A percentile compares a stretch with the other conserved stretches of the same genome.
phyloP scores from a whole-genome alignment of 352 stramenopile species.

The Phytophthora syringae region DNA sequence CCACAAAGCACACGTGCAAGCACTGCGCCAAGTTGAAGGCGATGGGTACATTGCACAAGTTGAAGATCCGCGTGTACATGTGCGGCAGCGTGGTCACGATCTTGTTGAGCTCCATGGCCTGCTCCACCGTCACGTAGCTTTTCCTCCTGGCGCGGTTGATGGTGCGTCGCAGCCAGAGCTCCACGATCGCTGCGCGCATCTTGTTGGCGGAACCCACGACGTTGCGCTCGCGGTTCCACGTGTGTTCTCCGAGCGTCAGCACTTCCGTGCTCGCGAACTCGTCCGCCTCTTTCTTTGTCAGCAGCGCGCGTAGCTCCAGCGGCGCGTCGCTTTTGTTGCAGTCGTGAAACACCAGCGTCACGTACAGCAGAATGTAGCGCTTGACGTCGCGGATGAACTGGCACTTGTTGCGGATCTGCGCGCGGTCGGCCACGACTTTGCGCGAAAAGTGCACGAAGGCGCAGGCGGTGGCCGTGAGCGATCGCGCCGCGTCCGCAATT shows the following conservation, averaged over 20 bases:
- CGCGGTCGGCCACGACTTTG: constrained; percentile 36
- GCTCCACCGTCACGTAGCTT: constrained; percentile 47
- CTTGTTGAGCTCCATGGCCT: constrained; percentile 58
- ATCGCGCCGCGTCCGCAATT: constrained; percentile 48
- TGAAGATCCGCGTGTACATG: constrained; percentile 63
- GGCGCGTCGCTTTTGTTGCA: constrained; percentile 50
- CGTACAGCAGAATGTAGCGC: constrained; percentile 62
- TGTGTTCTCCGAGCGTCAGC: constrained; percentile 45
- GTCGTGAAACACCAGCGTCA: constrained; percentile 66
- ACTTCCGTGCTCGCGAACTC: constrained; percentile 50
- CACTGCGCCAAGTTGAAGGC: constrained; percentile 55
- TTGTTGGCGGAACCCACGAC: constrained; percentile 59
- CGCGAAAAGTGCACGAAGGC: constrained; percentile 57
- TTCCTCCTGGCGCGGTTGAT: constrained; percentile 49
- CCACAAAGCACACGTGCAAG: constrained; percentile 47
- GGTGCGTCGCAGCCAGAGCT: constrained; percentile 61
- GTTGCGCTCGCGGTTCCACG: constrained; percentile 53
- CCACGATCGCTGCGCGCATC: constrained; percentile 54
- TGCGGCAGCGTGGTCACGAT: constrained; percentile 52
- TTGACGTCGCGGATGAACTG: constrained; percentile 66
- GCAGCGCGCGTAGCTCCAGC: constrained; percentile 49
- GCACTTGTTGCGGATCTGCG: constrained; percentile 51
- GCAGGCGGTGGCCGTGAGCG: constrained; percentile 45
- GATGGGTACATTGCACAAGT: constrained; percentile 54
- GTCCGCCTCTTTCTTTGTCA: constrained; percentile 48